Base-by-base conservation (phyloP, 257 asterid genomes). In the Ilex asprella region DNA sequence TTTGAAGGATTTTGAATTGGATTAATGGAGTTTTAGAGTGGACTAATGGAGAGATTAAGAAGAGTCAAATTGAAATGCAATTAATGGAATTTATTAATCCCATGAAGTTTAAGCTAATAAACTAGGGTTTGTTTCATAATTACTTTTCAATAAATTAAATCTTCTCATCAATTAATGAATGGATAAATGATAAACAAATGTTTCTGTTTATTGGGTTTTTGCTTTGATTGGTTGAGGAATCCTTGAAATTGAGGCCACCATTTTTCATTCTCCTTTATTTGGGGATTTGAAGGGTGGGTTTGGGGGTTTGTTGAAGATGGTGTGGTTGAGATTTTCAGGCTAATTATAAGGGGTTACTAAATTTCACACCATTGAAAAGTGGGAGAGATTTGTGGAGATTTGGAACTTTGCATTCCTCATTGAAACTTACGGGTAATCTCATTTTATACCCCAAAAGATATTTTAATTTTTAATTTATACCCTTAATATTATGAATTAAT, bases 21-120 rank as follows among this genome's bases (percentile, higher is more conserved):
- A 71, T 63, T 70, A 60, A 69, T 74, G 68, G 66, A 63, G 68
- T 73, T 72, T 72, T 64, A 57, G 77, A 60, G 76, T 79, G 81
- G 83, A 77, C 84, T 71, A 68, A 69, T 62, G 55, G 31, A 51
- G 56, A 58, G 31, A 51, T 51, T 58, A 10, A 61, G 39, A 9
- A 66, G 41, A 74, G 85, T 81, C 89, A 83, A 81, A 76, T 64
- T 52, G 43, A 3, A 30, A 16, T 31, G 41, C 5, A 35, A 35
- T 35, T 3, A 35, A 35, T 8, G 41, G 2, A 35, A 35, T 35
- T 4, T 8, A 4, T 35, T 35, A 35, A 35, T 35, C 41, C 8
- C 8, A 35, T 35, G 0, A 35, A 8, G 27, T 21, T 21, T 21
- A 35, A 35, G 41, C 7, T 35, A 35, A 35, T 35, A 35, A 35